Evolutionary conservation across 2,329 filamentous ascomycete genomes (phyloP).

Genomic region (Ophiostoma angusticollis): DNA sequence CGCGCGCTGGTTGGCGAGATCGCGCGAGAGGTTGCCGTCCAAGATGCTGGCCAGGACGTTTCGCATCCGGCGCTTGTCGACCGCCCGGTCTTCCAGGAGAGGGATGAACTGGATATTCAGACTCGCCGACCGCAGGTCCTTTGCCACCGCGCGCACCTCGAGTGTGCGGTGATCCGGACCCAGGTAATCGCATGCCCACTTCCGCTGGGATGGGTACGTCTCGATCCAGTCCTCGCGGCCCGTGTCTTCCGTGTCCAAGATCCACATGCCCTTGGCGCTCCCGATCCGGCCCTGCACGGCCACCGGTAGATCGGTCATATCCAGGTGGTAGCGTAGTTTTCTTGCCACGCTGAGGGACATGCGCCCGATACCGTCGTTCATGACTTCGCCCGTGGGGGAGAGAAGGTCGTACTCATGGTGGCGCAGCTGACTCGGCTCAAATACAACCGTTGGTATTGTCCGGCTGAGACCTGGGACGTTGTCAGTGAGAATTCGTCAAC

Average conservation of each 20-base stretch:
- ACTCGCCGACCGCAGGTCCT: conserved; percentile 34
- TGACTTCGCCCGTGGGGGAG: conserved; percentile 30
- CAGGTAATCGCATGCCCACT: conserved; percentile 44
- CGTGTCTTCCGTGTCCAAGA: conserved; percentile 39
- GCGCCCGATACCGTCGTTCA: conserved; percentile 54
- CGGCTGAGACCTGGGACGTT: conserved; percentile 31
- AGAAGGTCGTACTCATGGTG: conserved; percentile 25
- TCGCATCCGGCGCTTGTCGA: conserved; percentile 31
- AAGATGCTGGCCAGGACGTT: conserved; percentile 36
- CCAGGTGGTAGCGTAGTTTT: conserved; percentile 37
- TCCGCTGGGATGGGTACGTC: conserved; percentile 53
- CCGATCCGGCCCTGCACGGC: conserved; percentile 59
- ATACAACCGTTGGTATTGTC: conserved; percentile 32
- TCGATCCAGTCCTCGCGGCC: conserved; percentile 49
- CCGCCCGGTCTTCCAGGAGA: conserved; percentile 49
- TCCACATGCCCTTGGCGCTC: conserved; percentile 66
- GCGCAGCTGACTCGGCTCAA: conserved; percentile 34
- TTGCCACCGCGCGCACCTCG: conserved; percentile 43
- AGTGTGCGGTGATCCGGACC: conserved; percentile 47
- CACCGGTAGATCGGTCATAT: conserved; percentile 41
- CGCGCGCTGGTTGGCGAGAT: conserved; percentile 38
- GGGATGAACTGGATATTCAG: conserved; percentile 59
- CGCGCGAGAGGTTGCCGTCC: conserved; percentile 32
- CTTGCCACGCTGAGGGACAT: conserved; percentile 50
- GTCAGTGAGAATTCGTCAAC: not conserved